Conservation (phyloP, 768 basidiomycete genomes). For the Lentinula raphanica region DNA sequence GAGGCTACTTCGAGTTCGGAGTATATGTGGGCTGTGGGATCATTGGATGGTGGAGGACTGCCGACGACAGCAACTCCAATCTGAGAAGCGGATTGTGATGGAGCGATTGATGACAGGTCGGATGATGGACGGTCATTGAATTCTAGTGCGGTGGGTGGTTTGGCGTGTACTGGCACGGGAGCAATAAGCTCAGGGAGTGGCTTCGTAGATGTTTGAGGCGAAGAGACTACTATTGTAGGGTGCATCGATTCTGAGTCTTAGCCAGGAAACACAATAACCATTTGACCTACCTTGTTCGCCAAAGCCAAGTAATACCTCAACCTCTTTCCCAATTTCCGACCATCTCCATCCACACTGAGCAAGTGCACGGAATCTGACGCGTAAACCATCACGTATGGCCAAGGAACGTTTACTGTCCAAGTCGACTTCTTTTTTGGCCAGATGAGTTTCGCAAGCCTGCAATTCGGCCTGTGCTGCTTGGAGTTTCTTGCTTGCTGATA, state of each 20-base stretch:
- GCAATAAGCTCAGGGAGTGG: conserved; percentile 19
- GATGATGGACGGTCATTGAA: conserved; percentile 30
- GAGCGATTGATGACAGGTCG: conserved; percentile 61
- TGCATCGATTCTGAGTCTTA: not conserved
- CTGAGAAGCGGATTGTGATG: conserved; percentile 77
- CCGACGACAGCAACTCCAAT: conserved; percentile 21
- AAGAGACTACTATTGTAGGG: not conserved
- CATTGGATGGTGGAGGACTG: not conserved
- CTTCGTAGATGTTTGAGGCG: conserved; percentile 12
- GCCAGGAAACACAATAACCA: not conserved
- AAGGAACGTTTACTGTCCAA: conserved; percentile 46
- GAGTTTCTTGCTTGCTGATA: conserved; percentile 40
- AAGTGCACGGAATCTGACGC: conserved; percentile 57
- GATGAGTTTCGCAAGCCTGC: conserved; percentile 75
- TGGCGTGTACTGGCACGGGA: not conserved
- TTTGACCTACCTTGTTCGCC: not conserved
- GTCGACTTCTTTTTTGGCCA: conserved; percentile 65
- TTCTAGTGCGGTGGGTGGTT: not conserved
- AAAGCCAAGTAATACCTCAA: conserved; percentile 32
- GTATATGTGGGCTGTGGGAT: not conserved
- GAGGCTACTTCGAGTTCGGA: conserved; percentile 1
- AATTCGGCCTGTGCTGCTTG: conserved; percentile 67
- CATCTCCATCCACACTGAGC: conserved; percentile 66
- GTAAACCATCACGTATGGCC: conserved; percentile 59
- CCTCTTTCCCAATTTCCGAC: conserved; percentile 63